Base-by-base conservation (phyloP, 768 basidiomycete genomes). In the Gelatoporia subvermispora region DNA sequence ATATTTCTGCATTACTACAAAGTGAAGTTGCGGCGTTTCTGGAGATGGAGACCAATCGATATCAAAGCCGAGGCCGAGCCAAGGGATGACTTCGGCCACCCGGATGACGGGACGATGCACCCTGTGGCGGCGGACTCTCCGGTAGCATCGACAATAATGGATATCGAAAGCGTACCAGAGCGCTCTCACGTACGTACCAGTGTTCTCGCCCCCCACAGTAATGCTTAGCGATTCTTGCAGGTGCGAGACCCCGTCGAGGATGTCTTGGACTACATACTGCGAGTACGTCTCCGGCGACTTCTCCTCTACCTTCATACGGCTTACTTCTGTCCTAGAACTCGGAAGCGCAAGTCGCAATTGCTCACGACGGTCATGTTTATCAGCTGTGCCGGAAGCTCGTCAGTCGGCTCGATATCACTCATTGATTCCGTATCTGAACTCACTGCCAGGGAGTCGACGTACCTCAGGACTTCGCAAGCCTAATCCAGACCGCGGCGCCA, bases 221-320 rank as follows among this genome's bases (percentile, higher is more conserved):
- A 5, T 31, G 28, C 5, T 13, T 31, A 31, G 7, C 13, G 28
- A 31, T 13, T 31, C 7, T 5, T 31, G 28, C 13, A 55, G 55
- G 15, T 35, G 2, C 53, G 41, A 28, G 51, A 44, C 10, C 55
- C 56, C 8, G 36, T 61, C 2, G 55, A 56, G 17, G 47, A 51
- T 20, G 21, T 57, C 1, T 46, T 61, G 8, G 55, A 61, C 17
- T 56, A 58, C 23, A 61, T 61, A 13, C 35, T 61, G 8, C 34
- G 46, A 2, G 52, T 50, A 41, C 45, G 47, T n/a, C n/a, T n/a
- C 2, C 17, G 45, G 9, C 8, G 5, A 5, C 5, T 31, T 31
- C 28, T 31, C 5, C 7, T 31, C 7, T 31, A 13, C 28, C 13
- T 31, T 31, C n/a, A n/a, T n/a, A n/a, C n/a, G n/a, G 28, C 13